Conservation (phyloP, 164 flowering plant genomes). For the Piper longum region DNA sequence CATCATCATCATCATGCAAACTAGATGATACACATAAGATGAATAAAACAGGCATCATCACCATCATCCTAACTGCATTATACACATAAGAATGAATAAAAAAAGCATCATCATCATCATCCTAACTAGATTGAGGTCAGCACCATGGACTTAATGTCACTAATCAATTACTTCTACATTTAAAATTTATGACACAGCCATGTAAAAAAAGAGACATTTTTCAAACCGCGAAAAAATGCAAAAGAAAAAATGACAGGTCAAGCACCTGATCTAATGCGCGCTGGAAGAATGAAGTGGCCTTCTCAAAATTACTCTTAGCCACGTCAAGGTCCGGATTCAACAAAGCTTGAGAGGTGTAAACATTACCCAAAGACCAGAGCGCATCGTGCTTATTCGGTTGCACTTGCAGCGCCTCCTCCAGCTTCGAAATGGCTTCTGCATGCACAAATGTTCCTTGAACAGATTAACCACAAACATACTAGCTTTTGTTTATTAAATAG, state of each 20-base stretch:
- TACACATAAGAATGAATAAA: too few species aligned
- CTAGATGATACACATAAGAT: too few species aligned
- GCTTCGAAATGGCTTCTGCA: slow-evolving; percentile 55
- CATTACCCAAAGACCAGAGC: slow-evolving; percentile 87
- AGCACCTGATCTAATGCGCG: slow-evolving; percentile 62
- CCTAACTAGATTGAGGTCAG: too few species aligned
- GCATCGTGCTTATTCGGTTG: slow-evolving; percentile 66
- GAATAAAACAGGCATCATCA: too few species aligned
- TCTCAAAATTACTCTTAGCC: slow-evolving; percentile 43
- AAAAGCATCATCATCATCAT: too few species aligned
- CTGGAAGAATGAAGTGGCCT: slow-evolving; percentile 45
- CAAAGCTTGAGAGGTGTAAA: slow-evolving; percentile 61
- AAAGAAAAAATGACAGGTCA: neutral
- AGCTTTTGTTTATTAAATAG: neutral
- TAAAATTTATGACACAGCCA: too few species aligned
- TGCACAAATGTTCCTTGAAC: neutral
- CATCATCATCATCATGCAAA: too few species aligned
- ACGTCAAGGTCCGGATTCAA: slow-evolving; percentile 48
- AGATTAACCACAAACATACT: neutral
- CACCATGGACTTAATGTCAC: too few species aligned
- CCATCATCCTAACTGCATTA: too few species aligned
- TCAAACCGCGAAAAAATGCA: neutral
- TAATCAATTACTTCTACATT: too few species aligned
- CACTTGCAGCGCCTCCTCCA: slow-evolving; percentile 65
- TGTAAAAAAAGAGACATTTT: neutral